Conservation (phyloP, 345 rosid species). For the Aegle marmelos region DNA sequence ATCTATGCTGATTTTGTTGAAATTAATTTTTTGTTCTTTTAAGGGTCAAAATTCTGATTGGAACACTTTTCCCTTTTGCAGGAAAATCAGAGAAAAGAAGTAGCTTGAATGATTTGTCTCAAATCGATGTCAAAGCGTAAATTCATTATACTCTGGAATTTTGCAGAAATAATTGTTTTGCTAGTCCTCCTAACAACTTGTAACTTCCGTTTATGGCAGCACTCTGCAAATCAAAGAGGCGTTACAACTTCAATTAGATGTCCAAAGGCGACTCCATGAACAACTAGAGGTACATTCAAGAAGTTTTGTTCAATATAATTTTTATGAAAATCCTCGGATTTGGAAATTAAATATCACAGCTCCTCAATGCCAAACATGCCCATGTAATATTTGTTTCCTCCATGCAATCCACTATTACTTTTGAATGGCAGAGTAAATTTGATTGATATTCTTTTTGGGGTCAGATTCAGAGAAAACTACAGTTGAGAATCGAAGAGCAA, state of each 20-base stretch:
- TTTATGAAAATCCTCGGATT: background rate
- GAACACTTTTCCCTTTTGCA: conserved; percentile 27
- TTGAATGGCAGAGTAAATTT: background rate
- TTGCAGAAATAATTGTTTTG: background rate
- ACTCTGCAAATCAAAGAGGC: conserved; percentile 76
- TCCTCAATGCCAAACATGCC: too few species aligned
- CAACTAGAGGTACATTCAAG: conserved; percentile 67
- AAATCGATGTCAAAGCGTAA: conserved; percentile 56
- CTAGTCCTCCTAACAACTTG: background rate
- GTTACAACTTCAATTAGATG: conserved; percentile 72
- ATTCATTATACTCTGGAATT: background rate
- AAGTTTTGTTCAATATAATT: background rate
- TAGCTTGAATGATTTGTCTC: conserved; percentile 37
- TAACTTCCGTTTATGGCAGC: conserved; percentile 36
- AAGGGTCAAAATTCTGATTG: background rate
- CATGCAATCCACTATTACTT: background rate
- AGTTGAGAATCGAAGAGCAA: conserved; percentile 82
- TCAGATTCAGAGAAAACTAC: conserved; percentile 81
- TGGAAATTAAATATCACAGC: too few species aligned
- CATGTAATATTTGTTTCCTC: background rate
- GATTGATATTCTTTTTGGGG: background rate
- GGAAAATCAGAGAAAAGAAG: conserved; percentile 54
- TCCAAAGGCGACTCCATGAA: conserved; percentile 89
- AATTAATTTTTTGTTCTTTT: too few species aligned
- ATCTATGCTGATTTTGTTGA: background rate